Conservation (phyloP, 2,329 filamentous ascomycete genomes). For the Ceratocystis destructans region DNA sequence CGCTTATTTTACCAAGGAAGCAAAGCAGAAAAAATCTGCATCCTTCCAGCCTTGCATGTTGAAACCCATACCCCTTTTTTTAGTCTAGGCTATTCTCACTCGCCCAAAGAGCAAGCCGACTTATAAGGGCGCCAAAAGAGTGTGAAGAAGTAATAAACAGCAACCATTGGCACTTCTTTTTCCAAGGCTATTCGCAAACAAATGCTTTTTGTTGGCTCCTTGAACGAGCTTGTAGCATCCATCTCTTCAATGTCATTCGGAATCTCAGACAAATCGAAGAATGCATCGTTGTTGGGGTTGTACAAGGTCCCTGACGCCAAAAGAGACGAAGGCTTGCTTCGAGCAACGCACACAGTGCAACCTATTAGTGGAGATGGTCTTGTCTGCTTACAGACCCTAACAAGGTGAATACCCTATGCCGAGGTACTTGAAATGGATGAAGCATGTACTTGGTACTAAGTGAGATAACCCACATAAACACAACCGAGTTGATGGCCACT, state of each 20-base stretch:
- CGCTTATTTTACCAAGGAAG: background rate
- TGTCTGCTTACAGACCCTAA: no score
- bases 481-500: no score
- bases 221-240: background rate
- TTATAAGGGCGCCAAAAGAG: background rate
- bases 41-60: background rate
- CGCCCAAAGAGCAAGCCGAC: background rate
- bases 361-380: background rate
- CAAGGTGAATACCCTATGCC: background rate
- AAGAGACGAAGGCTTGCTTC: background rate
- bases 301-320: background rate
- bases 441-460: no score
- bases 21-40: background rate
- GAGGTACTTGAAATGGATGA: background rate
- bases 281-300: background rate
- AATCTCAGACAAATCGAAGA: background rate
- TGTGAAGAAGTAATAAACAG: no score
- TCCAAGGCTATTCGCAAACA: background rate
- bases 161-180: no score
- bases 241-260: background rate
- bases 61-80: slow-evolving; percentile 5
- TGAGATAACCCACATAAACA: no score
- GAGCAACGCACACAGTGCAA: background rate
- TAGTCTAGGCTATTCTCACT: background rate
- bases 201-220: background rate